Conservation (phyloP, 2,329 filamentous ascomycete species). For the Periconia sp. region DNA sequence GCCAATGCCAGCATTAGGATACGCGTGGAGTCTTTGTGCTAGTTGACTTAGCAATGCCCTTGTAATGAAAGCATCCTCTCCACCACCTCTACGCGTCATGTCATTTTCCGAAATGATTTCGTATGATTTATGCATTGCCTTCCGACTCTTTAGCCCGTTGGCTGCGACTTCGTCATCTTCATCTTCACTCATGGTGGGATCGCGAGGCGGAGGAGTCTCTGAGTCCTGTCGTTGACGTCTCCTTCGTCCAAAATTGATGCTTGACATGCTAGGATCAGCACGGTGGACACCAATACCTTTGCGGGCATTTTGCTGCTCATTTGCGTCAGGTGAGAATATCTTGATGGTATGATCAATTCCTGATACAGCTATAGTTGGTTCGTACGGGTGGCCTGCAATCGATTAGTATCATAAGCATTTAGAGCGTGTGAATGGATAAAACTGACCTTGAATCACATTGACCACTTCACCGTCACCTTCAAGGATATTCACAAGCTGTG, state of each 20-base stretch:
- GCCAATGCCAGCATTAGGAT: constrained; percentile 19
- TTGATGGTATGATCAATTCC: constrained; percentile 71
- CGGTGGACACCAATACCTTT: constrained; percentile 61
- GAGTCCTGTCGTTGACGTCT: constrained; percentile 13
- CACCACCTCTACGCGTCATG: constrained; percentile 56
- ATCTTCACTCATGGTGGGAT: constrained; percentile 15
- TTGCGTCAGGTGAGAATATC: constrained; percentile 64
- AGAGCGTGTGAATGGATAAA: background rate
- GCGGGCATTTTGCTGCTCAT: constrained; percentile 59
- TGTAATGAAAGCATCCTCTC: constrained; percentile 10
- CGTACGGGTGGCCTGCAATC: constrained; percentile 62
- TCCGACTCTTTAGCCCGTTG: constrained; percentile 57
- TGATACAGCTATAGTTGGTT: constrained; percentile 66
- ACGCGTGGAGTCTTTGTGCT: constrained; percentile 33
- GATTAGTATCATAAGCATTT: constrained; percentile 13
- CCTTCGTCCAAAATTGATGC: constrained; percentile 31
- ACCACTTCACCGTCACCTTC: constrained; percentile 70
- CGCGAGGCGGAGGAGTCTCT: constrained; percentile 6
- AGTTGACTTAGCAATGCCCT: constrained; percentile 41
- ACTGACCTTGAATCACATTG: constrained; percentile 64
- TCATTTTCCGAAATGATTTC: constrained; percentile 66
- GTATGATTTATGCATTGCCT: constrained; percentile 62
- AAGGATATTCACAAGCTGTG: constrained; percentile 64
- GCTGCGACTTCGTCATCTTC: constrained; percentile 38
- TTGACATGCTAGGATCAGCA: constrained; percentile 48